Base-by-base conservation (phyloP, 306 rosid genomes). In the Canavalia gladiata region DNA sequence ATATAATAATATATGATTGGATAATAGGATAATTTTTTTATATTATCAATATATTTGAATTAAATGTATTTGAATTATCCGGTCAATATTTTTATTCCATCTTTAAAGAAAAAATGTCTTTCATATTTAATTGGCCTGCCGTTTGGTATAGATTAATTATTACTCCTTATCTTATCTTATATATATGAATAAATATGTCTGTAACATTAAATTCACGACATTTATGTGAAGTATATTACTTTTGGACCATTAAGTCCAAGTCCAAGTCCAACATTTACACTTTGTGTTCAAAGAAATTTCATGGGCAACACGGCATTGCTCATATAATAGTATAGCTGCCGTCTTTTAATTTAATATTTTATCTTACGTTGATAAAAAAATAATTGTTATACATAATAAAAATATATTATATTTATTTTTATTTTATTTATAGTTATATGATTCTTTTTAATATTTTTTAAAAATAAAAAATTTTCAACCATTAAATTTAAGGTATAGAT, bases 221-320 rank as follows among this genome's bases (percentile, higher is more conserved):
- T 46, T 68, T 45, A 68, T 69, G 10, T 31, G 68, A 34, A 67
- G 37, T 2, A 7, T 45, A 57, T 39, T 55, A 8, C 39, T 30
- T 42, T 69, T 68, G 70, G 68, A 69, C 63, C 83, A 71, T 28
- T 28, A 18, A 18, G 25, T 18, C 25, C 25, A 2, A 50, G 71
- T 80, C 55, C 46, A 33, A 79, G 83, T 79, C 83, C 39, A 71
- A 49, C 55, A 59, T 80, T 72, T 51, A 39, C 73, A 71, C 78
- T 18, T 65, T 49, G 10, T 30, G 2, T 71, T 71, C 65, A 59
- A 59, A 49, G 47, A 72, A 59, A 71, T 47, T 49, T 80, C 64
- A 37, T 60, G 46, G 54, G 25, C 55, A 49, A 72, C 55, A 72
- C 49, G 64, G 46, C 43, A 47, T 28, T 70, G 31, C 71, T 55